These are phyloP conservation scores for Diversispora epigaea DNA, from an alignment of 192 early-diverging fungal genomes.

Conservation along the genomic window DNA sequence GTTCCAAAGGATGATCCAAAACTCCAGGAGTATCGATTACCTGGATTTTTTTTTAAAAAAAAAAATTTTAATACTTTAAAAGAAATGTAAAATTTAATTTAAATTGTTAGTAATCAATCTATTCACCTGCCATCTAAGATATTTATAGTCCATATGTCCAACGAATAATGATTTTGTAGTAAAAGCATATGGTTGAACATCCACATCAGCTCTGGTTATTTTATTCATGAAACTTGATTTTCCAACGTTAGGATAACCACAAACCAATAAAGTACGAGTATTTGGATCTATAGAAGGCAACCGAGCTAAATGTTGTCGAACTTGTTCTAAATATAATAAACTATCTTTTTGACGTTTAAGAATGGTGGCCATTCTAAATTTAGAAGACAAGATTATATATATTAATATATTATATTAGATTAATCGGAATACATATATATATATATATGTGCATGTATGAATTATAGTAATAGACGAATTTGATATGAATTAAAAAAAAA, in stretches of 20 bases:
- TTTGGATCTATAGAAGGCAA: constrained; percentile 99
- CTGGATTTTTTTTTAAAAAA: neutral
- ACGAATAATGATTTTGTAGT: constrained; percentile 99
- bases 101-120: too few species aligned
- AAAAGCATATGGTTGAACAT: constrained; percentile 99
- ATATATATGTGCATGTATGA: too few species aligned
- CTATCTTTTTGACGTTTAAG: constrained; percentile 99
- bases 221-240: constrained; percentile 99
- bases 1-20: constrained; percentile 97
- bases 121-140: constrained; percentile 93
- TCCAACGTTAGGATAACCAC: constrained; percentile 99
- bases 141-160: constrained; percentile 99
- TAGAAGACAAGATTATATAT: constrained; percentile 12
- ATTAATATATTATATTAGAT: constrained; percentile 3
- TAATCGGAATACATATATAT: neutral
- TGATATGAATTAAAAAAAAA: neutral
- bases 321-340: constrained; percentile 96
- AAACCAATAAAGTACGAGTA: constrained; percentile 97
- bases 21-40: constrained; percentile 99
- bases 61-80: neutral
- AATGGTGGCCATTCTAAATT: constrained; percentile 95
- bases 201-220: constrained; percentile 97
- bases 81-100: neutral
- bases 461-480: neutral
- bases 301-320: constrained; percentile 98